These are phyloP conservation scores for Exophiala oligosperma DNA, from an alignment of 2,329 filamentous ascomycete genomes.

Conservation along the genomic window DNA sequence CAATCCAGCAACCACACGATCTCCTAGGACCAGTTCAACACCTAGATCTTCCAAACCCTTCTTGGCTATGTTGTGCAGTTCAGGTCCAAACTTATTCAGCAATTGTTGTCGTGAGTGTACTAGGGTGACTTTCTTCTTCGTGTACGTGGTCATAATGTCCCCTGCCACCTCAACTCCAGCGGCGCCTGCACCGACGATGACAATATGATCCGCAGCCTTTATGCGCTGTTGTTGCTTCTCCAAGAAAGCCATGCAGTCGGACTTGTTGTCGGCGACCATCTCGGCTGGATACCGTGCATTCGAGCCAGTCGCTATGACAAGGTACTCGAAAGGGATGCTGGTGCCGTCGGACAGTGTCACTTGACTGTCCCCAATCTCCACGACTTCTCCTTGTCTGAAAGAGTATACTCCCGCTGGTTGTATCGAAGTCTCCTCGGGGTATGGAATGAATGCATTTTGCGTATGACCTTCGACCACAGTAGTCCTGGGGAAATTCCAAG, in stretches of 20 bases:
- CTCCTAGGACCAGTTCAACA: slow-evolving; percentile 23
- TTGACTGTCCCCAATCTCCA: slow-evolving; percentile 36
- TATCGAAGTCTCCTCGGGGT: slow-evolving; percentile 44
- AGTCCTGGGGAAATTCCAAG: slow-evolving; percentile 61
- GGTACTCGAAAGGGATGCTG: slow-evolving; percentile 53
- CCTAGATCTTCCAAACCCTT: slow-evolving; percentile 24
- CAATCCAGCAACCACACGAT: slow-evolving; percentile 15
- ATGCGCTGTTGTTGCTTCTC: slow-evolving; percentile 33
- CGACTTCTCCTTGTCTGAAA: slow-evolving; percentile 48
- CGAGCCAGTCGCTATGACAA: slow-evolving; percentile 59
- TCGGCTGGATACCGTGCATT: slow-evolving; percentile 23
- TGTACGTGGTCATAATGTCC: slow-evolving; percentile 51
- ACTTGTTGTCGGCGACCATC: slow-evolving; percentile 11
- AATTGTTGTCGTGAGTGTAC: slow-evolving; percentile 46
- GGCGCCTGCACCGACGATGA: slow-evolving; percentile 49
- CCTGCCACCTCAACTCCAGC: slow-evolving; percentile 54
- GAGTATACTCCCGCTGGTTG: slow-evolving; percentile 37
- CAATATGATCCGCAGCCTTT: slow-evolving; percentile 48
- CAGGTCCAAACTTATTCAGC: slow-evolving; percentile 26
- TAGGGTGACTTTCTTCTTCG: slow-evolving; percentile 48
- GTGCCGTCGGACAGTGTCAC: slow-evolving; percentile 47
- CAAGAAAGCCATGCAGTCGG: slow-evolving; percentile 19
- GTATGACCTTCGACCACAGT: slow-evolving; percentile 57
- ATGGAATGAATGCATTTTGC: slow-evolving; percentile 62
- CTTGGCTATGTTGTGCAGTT: slow-evolving; percentile 19